Evolutionary conservation across 2,329 filamentous ascomycete species (phyloP).

Genomic region (Monosporascus sp.): DNA sequence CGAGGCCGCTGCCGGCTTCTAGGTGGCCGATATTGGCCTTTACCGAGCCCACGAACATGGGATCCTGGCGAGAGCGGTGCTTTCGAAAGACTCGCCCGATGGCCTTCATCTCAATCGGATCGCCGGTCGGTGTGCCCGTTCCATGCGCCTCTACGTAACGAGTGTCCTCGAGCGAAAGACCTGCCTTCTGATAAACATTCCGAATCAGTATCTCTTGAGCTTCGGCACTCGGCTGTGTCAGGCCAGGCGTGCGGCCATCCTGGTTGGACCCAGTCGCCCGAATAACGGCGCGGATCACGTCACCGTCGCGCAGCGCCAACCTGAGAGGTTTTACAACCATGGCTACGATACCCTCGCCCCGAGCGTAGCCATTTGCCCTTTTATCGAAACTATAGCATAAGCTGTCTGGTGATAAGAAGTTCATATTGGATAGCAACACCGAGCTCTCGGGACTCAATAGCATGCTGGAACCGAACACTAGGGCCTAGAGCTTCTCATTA

Average conservation of each 20-base stretch:
- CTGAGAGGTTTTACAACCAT: not conserved
- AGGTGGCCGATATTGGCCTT: constrained; percentile 2
- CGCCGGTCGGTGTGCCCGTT: not conserved
- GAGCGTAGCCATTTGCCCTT: constrained; percentile 36
- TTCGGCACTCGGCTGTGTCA: constrained; percentile 15
- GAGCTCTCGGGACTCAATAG: constrained; percentile 3
- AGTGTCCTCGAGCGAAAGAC: constrained; percentile 1
- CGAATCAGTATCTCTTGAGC: constrained; percentile 25
- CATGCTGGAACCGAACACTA: constrained; percentile 5
- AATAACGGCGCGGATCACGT: not conserved
- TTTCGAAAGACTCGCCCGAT: not conserved
- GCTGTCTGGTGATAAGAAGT: constrained; percentile 6
- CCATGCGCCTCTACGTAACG: too few species aligned
- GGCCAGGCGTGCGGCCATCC: constrained; percentile 7
- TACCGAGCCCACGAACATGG: not conserved
- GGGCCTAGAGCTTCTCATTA: constrained; percentile 1
- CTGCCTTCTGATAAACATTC: constrained; percentile 16
- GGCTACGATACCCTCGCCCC: constrained; percentile 36
- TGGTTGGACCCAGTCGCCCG: constrained; percentile 9
- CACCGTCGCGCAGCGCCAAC: not conserved
- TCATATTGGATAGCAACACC: not conserved
- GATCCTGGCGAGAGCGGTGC: not conserved
- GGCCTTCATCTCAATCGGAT: constrained; percentile 1
- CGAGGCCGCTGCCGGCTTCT: not conserved
- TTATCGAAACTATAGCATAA: constrained; percentile 28